Evolutionary conservation across 2,329 filamentous ascomycete species (phyloP).

Genomic region (Neopestalotiopsis rosae): DNA sequence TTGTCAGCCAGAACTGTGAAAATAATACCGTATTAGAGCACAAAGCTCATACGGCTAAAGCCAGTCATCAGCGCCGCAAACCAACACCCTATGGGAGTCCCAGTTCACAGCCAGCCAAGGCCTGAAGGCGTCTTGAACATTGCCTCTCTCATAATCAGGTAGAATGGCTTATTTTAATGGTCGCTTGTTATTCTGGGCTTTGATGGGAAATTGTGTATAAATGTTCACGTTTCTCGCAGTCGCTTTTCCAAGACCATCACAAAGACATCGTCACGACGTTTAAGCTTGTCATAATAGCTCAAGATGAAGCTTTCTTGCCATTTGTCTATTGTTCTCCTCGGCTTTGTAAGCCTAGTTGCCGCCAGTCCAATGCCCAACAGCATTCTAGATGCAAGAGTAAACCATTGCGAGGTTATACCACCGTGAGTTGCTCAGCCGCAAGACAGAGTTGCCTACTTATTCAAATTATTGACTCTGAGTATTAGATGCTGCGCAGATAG

Average conservation of each 20-base stretch:
- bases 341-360: background rate
- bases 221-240: background rate
- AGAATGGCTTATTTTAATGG: background rate
- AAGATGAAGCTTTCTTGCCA: background rate
- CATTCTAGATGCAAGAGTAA: background rate
- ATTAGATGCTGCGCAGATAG: conserved; percentile 1
- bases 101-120: background rate
- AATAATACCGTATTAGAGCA: background rate
- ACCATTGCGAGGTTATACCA: background rate
- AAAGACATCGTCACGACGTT: background rate
- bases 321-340: background rate
- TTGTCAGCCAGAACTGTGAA: background rate
- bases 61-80: background rate
- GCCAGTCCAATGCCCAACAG: background rate
- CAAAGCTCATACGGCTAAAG: background rate
- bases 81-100: background rate
- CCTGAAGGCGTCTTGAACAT: background rate
- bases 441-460: background rate
- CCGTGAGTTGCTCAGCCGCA: background rate
- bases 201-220: background rate
- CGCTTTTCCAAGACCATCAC: background rate
- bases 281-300: background rate
- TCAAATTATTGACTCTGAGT: background rate
- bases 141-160: background rate
- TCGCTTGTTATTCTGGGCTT: background rate